These are phyloP conservation scores for Fusarium hainanense DNA, from an alignment of 2,329 filamentous ascomycete species.

Conservation along the genomic window DNA sequence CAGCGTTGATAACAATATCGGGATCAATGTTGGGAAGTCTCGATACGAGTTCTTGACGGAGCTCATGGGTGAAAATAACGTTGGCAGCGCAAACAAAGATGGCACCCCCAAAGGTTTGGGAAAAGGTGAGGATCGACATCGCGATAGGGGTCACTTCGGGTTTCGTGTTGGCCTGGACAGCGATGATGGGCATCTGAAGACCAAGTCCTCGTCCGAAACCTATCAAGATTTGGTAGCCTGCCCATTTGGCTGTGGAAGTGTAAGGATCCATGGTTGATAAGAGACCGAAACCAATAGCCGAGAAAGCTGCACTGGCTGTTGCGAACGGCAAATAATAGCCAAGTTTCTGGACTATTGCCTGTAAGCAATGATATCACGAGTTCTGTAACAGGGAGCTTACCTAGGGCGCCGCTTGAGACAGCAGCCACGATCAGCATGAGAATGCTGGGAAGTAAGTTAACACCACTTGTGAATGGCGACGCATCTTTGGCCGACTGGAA, in stretches of 20 bases:
- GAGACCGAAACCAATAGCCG: slow-evolving; percentile 53
- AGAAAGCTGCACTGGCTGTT: slow-evolving; percentile 49
- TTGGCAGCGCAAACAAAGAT: slow-evolving; percentile 56
- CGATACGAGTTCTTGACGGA: slow-evolving; percentile 47
- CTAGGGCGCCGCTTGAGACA: slow-evolving; percentile 37
- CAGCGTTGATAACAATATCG: slow-evolving; percentile 53
- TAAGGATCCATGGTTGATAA: slow-evolving; percentile 54
- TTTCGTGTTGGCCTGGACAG: slow-evolving; percentile 45
- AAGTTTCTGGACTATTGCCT: slow-evolving; percentile 38
- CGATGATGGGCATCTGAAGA: slow-evolving; percentile 55
- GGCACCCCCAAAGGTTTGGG: slow-evolving; percentile 54
- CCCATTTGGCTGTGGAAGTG: slow-evolving; percentile 54
- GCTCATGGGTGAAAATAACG: slow-evolving; percentile 47
- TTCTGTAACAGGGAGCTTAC: slow-evolving; percentile 8
- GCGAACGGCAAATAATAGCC: slow-evolving; percentile 60
- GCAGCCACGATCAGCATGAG: slow-evolving; percentile 43
- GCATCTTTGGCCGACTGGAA: slow-evolving; percentile 60
- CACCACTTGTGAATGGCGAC: slow-evolving; percentile 45
- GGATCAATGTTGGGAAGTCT: slow-evolving; percentile 49
- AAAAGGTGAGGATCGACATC: slow-evolving; percentile 44
- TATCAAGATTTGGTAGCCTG: slow-evolving; percentile 55
- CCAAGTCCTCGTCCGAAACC: slow-evolving; percentile 59
- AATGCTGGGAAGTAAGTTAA: slow-evolving; percentile 47
- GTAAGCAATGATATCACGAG: not conserved
- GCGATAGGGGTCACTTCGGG: slow-evolving; percentile 44